These are phyloP conservation scores for Trichoderma simmonsii DNA, from an alignment of 2,329 filamentous ascomycete genomes.

Conservation along the genomic window DNA sequence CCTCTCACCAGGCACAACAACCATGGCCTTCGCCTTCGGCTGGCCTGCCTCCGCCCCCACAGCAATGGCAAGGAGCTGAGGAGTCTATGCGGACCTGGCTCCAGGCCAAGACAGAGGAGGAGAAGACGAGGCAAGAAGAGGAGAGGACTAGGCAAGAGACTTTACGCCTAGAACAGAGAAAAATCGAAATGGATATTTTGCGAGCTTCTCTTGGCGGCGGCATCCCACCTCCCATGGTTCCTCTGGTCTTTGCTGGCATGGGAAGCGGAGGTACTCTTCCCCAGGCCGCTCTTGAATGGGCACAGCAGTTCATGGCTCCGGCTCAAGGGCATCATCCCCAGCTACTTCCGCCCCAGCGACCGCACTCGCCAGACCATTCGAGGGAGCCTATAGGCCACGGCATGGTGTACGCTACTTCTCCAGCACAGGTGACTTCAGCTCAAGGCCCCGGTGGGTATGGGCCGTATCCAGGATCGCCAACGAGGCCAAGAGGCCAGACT, in stretches of 20 bases:
- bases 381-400: conserved; percentile 48
- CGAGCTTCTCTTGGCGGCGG: conserved; percentile 65
- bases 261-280: conserved; percentile 57
- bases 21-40: conserved; percentile 32
- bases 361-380: conserved; percentile 52
- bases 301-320: conserved; percentile 61
- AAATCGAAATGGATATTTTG: conserved; percentile 70
- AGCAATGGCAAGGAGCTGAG: conserved; percentile 64
- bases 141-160: conserved; percentile 64
- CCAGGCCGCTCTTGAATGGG: conserved; percentile 62
- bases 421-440: conserved; percentile 29
- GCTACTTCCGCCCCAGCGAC: conserved; percentile 48
- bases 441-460: conserved; percentile 41
- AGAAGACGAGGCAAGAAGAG: conserved; percentile 70
- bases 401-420: conserved; percentile 40
- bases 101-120: conserved; percentile 68
- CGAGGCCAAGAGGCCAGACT: conserved; percentile 49
- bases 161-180: conserved; percentile 67
- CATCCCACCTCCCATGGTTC: conserved; percentile 71
- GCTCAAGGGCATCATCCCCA: conserved; percentile 49
- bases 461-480: conserved; percentile 49
- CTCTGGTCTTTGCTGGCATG: conserved; percentile 72
- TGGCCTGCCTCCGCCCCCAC: conserved; percentile 60
- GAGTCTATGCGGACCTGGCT: conserved; percentile 72
- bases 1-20: conserved; percentile 38